Evolutionary conservation across 192 early-diverging fungal species (phyloP), one percentile per base, ranked within the genome.

Genomic region (Backusella australiensis): DNA sequence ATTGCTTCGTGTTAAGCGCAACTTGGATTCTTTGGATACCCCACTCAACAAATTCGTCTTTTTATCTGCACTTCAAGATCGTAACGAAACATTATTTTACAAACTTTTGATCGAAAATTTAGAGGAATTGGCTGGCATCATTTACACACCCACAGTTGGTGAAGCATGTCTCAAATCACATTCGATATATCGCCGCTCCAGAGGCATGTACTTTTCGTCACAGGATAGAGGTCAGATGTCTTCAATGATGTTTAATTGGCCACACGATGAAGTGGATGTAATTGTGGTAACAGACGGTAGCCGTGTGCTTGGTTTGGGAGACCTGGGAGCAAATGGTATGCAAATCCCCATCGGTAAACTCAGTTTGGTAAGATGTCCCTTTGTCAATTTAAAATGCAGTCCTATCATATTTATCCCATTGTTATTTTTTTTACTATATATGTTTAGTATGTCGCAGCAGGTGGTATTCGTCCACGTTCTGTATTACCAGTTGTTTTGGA

Each of bases 131-230:
- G 81, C 86, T 39, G 81, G 85, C 49, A 82, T 87, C 66, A 85
- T 87, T 75, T 87, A 87, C 70, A 87, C 86, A 15, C 86, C 86
- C 8, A 87, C 86, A 44, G 86, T 87, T 63, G 86, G 86, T n/a
- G 75, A 83, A 35, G 86, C 86, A 46, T 87, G 86, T 52, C 75
- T 80, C 23, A 75, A 73, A 19, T 87, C 85, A 56, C 86, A 87
- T 59, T 85, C 86, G 34, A 87, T 87, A 44, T 87, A 87, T 67
- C 84, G 86, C 14, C 82, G 86, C 41, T 80, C 86, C 38, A 74
- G 86, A 77, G 86, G 86, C 12, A 87, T 87, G 86, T 87, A 87
- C 74, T 87, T 87, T 49, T 85, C 84, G 5, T 74, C 86, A 14
- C 79, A 84, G 41, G 86, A 87, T 63, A 81, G 84, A 68, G 86